Conservation (phyloP, 352 stramenopile genomes). For the Thalassiosira exigua region DNA sequence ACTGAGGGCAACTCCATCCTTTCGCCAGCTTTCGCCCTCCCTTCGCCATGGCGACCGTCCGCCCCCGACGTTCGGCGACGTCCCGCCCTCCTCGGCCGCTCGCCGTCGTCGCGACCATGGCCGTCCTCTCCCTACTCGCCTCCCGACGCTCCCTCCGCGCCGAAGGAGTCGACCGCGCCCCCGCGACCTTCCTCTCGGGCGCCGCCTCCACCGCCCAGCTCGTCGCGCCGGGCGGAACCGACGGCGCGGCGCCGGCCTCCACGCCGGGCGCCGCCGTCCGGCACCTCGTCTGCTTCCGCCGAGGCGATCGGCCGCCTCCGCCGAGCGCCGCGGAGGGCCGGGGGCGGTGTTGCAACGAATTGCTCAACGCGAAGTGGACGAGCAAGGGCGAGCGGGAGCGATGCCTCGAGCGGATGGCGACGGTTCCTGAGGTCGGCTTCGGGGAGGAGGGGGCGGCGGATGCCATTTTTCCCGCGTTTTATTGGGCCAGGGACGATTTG, state of each 20-base stretch:
- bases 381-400: neutral
- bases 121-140: neutral
- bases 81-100: no score
- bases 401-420: slow-evolving; percentile 42
- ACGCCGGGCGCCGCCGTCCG: no score
- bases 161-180: neutral
- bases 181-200: slow-evolving; percentile 21
- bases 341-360: slow-evolving; percentile 37
- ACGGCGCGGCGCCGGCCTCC: no score
- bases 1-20: no score
- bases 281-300: slow-evolving; percentile 42
- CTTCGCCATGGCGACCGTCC: no score
- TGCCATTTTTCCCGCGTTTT: slow-evolving; percentile 5
- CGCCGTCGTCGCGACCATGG: neutral
- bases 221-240: neutral
- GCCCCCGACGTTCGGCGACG: no score
- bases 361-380: slow-evolving; percentile 19
- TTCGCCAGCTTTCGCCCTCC: no score
- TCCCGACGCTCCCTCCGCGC: neutral
- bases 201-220: slow-evolving; percentile 27
- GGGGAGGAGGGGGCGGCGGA: neutral
- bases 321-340: neutral
- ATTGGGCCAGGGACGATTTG: slow-evolving; percentile 18
- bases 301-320: neutral
- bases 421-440: slow-evolving; percentile 16